Base-by-base conservation (phyloP, 495 filamentous ascomycete species). In the Penicillium pancosmium region DNA sequence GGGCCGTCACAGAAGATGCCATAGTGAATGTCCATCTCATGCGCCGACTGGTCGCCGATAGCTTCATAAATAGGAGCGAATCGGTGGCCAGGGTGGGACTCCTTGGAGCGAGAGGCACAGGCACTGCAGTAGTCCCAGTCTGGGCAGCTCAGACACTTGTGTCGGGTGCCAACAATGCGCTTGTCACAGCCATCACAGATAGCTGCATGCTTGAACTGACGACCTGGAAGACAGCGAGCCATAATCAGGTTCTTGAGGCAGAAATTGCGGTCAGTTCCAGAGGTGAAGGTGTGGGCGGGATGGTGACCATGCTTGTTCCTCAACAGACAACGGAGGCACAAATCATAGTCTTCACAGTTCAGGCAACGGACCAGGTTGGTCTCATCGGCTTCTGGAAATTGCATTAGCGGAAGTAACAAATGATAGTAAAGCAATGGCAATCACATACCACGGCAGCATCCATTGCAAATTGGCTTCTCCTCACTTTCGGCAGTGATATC, bases 1-100 rank as follows among this genome's bases (percentile, higher is more conserved):
- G 93, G 95, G 10, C 94, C 94, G 76, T 99, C 94, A 65, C 94
- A 99, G 80, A 88, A 95, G 71, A 97, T 92, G 53, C 92, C 93
- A 57, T 79, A 80, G 68, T 99, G 94, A 16, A 83, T 79, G 47
- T 82, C 78, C 19, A 73, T 74, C 54, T 74, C 73, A 50, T 66
- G 69, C 46, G 74, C 27, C 27, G 8, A 64, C 5, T 80, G 72
- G 41, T 88, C 84, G 40, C 84, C 72, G 35, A 97, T 82, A 0
- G 90, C 84, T 52, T 92, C 89, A 62, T 93, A 94, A 52, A 98
- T 84, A 34, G 91, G 84, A 19, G 91, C 91, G 75, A 99, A 97
- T 58, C 95, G 91, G 73, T 99, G 94, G 33, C 83, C 80, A 33
- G 91, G 85, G 68, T 99, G 94, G 54, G 78, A 86, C 65, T 85